Conservation (phyloP, 2,329 filamentous ascomycete genomes). For the Ceratocystis lukuohia region DNA sequence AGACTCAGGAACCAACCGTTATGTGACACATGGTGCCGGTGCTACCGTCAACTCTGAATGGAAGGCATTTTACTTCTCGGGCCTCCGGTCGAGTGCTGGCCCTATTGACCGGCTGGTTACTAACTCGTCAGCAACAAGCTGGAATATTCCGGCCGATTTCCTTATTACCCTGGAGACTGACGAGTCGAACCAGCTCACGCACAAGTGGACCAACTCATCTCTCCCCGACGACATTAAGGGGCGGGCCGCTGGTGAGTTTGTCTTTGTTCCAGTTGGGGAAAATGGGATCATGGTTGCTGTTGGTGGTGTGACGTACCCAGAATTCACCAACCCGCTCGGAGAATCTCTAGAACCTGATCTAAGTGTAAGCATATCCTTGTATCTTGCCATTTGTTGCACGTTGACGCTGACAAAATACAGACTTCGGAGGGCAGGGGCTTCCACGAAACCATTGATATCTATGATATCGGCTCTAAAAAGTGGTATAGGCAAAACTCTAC, state of each 20-base stretch:
- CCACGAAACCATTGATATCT: conserved; percentile 59
- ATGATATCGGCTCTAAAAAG: conserved; percentile 53
- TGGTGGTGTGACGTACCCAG: conserved; percentile 56
- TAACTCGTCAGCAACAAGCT: not conserved
- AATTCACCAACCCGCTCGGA: conserved; percentile 24
- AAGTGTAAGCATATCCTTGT: not conserved
- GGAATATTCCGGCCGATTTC: conserved; percentile 35
- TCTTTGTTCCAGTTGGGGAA: conserved; percentile 65
- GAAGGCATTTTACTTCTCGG: conserved; percentile 58
- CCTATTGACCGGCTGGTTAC: conserved; percentile 30
- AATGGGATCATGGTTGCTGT: conserved; percentile 66
- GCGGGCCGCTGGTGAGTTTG: conserved; percentile 50
- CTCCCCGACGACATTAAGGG: conserved; percentile 37
- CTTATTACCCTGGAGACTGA: conserved; percentile 44
- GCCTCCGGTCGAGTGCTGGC: conserved; percentile 41
- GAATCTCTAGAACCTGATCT: conserved; percentile 26
- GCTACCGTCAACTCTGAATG: conserved; percentile 57
- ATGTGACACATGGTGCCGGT: conserved; percentile 50
- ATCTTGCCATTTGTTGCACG: not conserved
- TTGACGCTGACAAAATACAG: conserved; percentile 13
- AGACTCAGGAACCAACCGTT: conserved; percentile 39
- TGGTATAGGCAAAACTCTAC: conserved; percentile 59
- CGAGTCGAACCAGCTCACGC: conserved; percentile 36
- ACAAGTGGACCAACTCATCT: conserved; percentile 44
- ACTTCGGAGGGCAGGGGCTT: conserved; percentile 52